These are phyloP conservation scores for Blumeria graminis DNA, from an alignment of 2,329 filamentous ascomycete genomes.

Conservation along the genomic window DNA sequence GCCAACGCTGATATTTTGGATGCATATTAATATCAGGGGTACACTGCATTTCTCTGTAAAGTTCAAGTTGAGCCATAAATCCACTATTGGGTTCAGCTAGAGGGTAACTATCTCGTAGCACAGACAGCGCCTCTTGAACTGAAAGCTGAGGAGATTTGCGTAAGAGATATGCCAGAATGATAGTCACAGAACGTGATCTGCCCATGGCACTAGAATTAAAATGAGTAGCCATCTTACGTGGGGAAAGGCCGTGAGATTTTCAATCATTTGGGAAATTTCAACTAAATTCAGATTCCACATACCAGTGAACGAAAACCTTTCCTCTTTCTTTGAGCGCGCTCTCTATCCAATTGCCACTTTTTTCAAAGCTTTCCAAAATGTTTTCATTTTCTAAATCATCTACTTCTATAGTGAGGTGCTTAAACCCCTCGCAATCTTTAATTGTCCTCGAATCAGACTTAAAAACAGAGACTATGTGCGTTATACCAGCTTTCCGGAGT, in stretches of 20 bases:
- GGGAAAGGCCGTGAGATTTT: neutral
- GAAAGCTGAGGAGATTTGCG: conserved; percentile 30
- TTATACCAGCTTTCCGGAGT: conserved; percentile 51
- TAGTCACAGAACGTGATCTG: conserved; percentile 74
- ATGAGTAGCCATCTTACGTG: neutral
- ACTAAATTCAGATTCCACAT: conserved; percentile 16
- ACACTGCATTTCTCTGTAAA: conserved; percentile 75
- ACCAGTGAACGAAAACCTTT: conserved; percentile 48
- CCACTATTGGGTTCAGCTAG: conserved; percentile 75
- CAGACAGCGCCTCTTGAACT: conserved; percentile 33
- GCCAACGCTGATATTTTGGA: conserved; percentile 59
- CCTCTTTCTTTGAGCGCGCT: conserved; percentile 39
- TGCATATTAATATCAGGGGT: conserved; percentile 43
- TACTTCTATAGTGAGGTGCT: conserved; percentile 59
- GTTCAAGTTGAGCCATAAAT: conserved; percentile 68
- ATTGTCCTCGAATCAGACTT: conserved; percentile 33
- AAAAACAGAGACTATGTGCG: conserved; percentile 71
- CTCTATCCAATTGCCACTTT: conserved; percentile 63
- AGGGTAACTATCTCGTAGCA: conserved; percentile 44
- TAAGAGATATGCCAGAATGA: conserved; percentile 67
- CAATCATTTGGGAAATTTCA: too few species aligned
- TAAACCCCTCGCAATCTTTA: conserved; percentile 32
- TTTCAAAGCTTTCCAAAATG: conserved; percentile 55
- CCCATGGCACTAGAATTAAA: conserved; percentile 54
- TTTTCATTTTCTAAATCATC: conserved; percentile 85